phyloP scores from a whole-genome alignment of 768 basidiomycete species.

The Mycena chlorophos region DNA sequence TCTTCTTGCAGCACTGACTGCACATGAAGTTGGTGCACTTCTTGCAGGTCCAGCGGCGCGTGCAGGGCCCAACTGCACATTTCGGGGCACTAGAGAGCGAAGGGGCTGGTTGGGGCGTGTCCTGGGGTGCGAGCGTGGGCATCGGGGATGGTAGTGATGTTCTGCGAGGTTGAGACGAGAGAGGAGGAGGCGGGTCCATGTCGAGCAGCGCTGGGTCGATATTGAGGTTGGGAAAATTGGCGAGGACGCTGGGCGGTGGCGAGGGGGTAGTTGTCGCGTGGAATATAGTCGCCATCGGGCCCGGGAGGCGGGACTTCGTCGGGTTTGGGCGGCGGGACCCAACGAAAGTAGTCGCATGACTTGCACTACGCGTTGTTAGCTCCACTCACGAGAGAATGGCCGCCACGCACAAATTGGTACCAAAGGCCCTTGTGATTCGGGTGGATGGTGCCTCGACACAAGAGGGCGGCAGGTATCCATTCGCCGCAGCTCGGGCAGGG shows the following conservation, averaged over 20 bases:
- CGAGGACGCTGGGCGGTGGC: neutral
- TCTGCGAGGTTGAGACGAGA: neutral
- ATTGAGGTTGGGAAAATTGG: neutral
- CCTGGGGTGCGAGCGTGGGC: neutral
- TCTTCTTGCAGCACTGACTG: neutral
- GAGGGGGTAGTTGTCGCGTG: neutral
- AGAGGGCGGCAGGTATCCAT: neutral
- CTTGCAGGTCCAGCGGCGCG: neutral
- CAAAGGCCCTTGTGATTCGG: neutral
- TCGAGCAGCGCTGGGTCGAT: too few relatives aligned
- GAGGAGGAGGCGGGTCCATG: too few relatives aligned
- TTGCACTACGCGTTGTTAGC: neutral
- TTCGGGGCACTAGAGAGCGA: neutral
- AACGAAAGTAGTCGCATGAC: neutral
- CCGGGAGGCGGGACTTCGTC: neutral
- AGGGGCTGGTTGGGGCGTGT: neutral
- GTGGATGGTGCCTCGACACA: neutral
- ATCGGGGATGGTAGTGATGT: too few relatives aligned
- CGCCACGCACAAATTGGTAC: neutral
- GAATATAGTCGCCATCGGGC: neutral
- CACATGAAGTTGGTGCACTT: neutral
- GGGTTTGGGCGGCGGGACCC: neutral
- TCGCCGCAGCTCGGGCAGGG: neutral
- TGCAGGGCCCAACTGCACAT: neutral
- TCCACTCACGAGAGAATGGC: neutral